Percentiles rank a stretch among this genome's conserved stretches.
phyloP scores from a whole-genome alignment of 2,329 filamentous ascomycete species.

The Curvularia verruculosa region DNA sequence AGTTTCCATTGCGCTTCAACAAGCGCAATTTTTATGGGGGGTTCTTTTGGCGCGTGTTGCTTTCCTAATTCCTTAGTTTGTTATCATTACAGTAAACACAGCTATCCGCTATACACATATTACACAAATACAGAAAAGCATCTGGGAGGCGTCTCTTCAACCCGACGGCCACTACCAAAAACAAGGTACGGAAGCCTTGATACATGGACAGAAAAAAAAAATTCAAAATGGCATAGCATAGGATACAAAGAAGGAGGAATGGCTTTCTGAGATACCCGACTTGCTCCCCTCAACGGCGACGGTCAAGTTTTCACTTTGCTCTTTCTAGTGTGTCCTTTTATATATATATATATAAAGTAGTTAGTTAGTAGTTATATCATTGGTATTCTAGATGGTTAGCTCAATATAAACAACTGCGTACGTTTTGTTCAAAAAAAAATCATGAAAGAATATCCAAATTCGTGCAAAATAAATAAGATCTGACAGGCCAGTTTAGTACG shows the following conservation, averaged over 20 bases:
- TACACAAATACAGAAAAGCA: slow-evolving; percentile 34
- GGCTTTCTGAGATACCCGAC: slow-evolving; percentile 37
- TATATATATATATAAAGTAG: no score
- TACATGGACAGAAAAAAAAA: slow-evolving; percentile 1
- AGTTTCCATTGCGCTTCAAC: slow-evolving; percentile 31
- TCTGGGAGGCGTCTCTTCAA: slow-evolving; percentile 49
- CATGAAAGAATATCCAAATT: no score
- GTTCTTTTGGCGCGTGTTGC: background rate
- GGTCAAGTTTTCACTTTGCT: slow-evolving; percentile 21
- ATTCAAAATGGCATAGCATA: slow-evolving; percentile 8
- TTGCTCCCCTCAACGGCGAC: slow-evolving; percentile 37
- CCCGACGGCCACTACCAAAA: slow-evolving; percentile 46
- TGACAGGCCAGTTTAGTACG: no score
- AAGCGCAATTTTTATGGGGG: slow-evolving; percentile 15
- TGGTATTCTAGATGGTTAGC: background rate
- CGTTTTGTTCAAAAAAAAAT: no score
- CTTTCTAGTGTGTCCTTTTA: background rate
- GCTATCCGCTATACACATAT: slow-evolving; percentile 1
- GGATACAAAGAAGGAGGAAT: background rate
- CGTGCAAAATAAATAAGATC: no score
- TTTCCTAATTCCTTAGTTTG: background rate
- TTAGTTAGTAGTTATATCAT: no score
- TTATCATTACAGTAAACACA: background rate
- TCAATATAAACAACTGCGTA: background rate
- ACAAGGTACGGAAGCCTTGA: slow-evolving; percentile 15